phyloP scores from a whole-genome alignment of 352 stramenopile genomes.

The Phytophthora fragariae region DNA sequence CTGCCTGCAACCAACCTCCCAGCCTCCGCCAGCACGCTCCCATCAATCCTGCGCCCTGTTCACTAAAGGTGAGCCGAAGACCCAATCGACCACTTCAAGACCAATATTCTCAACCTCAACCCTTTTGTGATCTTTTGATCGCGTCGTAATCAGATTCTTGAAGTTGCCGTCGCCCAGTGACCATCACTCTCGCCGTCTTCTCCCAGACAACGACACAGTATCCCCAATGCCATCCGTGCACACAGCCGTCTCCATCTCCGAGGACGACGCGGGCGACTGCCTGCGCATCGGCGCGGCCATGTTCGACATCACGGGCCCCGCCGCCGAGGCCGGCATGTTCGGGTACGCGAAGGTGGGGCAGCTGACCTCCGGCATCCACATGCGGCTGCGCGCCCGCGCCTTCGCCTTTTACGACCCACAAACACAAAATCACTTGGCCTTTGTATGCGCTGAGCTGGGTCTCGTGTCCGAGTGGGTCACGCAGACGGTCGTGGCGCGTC shows the following conservation, averaged over 20 bases:
- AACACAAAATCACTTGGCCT: slow-evolving; percentile 59
- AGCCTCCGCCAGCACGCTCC: not conserved
- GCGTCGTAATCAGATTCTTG: slow-evolving; percentile 25
- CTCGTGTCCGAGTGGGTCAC: slow-evolving; percentile 92
- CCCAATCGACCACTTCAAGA: no score
- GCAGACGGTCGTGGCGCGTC: slow-evolving; percentile 71
- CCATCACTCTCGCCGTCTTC: slow-evolving; percentile 5
- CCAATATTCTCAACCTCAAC: no score
- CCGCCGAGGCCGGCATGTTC: slow-evolving; percentile 88
- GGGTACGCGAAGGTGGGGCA: slow-evolving; percentile 87
- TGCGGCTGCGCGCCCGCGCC: slow-evolving; percentile 82
- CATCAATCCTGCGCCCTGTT: not conserved
- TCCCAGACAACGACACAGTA: no score
- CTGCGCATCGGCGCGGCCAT: slow-evolving; percentile 77
- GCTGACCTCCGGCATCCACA: slow-evolving; percentile 85
- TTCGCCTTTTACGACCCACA: slow-evolving; percentile 73
- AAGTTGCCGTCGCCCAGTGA: slow-evolving; percentile 19
- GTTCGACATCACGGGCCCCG: slow-evolving; percentile 88
- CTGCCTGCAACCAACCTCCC: not conserved
- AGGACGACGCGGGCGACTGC: slow-evolving; percentile 3
- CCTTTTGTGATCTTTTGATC: not conserved
- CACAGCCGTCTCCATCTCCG: slow-evolving; percentile 23
- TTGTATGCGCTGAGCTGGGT: slow-evolving; percentile 90
- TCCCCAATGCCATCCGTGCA: slow-evolving; percentile 4
- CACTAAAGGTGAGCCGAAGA: no score